Percentiles rank a stretch among this genome's conserved stretches.
Conservation (phyloP, 164 flowering plant species). For the Liriodendron chinense region DNA sequence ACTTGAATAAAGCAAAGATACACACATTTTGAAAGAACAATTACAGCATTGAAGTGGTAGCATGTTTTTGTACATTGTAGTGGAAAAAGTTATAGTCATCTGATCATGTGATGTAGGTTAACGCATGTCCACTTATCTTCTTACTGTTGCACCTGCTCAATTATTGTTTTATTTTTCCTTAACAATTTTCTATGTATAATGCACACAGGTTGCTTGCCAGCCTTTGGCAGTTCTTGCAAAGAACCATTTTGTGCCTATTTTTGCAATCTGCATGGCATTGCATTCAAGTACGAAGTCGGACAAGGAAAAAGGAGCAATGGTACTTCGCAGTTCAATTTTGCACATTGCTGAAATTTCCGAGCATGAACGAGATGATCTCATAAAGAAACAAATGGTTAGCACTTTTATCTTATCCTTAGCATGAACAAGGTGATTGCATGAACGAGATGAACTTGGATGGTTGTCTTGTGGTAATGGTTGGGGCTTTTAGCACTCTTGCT, state of each 20-base stretch:
- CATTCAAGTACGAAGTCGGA: slow-evolving; percentile 65
- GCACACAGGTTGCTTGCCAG: slow-evolving; percentile 55
- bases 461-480: background rate
- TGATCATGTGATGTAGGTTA: background rate
- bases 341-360: slow-evolving; percentile 71
- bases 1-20: background rate
- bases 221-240: slow-evolving; percentile 54
- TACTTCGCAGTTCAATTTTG: slow-evolving; percentile 70
- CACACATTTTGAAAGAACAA: background rate
- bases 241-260: slow-evolving; percentile 77
- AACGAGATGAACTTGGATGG: background rate
- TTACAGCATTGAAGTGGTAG: background rate
- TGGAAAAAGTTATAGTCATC: background rate
- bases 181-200: slow-evolving; percentile 1
- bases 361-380: slow-evolving; percentile 74
- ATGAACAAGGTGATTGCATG: no score
- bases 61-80: background rate
- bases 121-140: background rate
- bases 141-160: background rate
- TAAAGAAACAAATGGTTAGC: slow-evolving; percentile 83
- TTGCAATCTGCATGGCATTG: slow-evolving; percentile 77
- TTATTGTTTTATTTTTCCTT: slow-evolving; percentile 8
- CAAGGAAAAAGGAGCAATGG: slow-evolving; percentile 53
- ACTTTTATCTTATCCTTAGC: background rate
- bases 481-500: background rate